Base-by-base conservation (phyloP, 2,329 filamentous ascomycete genomes). In the Fusarium staphyleae region DNA sequence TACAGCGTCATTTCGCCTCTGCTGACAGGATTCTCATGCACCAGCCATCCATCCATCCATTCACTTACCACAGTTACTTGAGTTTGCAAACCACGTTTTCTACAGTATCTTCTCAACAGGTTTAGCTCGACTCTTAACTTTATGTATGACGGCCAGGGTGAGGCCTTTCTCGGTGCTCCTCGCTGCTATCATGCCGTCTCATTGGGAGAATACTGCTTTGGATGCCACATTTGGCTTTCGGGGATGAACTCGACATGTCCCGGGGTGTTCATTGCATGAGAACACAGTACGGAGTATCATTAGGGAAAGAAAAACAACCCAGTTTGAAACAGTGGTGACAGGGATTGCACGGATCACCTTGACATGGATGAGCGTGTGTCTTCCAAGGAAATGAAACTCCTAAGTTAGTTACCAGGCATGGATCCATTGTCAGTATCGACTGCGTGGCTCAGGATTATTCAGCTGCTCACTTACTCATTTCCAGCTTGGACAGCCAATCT, bases 191-290 rank as follows among this genome's bases (percentile, higher is more conserved):
- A 14, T 26, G 29, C 13, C 22, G 32, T 30, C 14, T 42, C 22
- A 46, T 46, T 35, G 32, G 22, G 34, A 29, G 18, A 13, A 18
- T 12, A 29, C 32, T 52, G 37, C 37, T 28, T 37, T 47, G 18
- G 32, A 52, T 57, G 51, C 46, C 57, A 60, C 51, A 52, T 60
- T 47, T 50, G 52, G 30, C 49, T 36, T 45, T 40, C 43, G 53
- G 30, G 51, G 46, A 50, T 16, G 30, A 28, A 24, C 39, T 43
- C 26, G 42, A 45, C 22, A 18, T 26, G 35, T 16, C n/a, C 44
- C 16, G 35, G n/a, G 33, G 10, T 41, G 35, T 15, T 13, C 44
- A 41, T n/a, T n/a, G n/a, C n/a, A n/a, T n/a, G n/a, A n/a, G n/a
- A n/a, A n/a, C n/a, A n/a, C n/a, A n/a, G n/a, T n/a, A n/a, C n/a